phyloP scores from a whole-genome alignment of 768 basidiomycete species.

The Polyporus arcularius region DNA sequence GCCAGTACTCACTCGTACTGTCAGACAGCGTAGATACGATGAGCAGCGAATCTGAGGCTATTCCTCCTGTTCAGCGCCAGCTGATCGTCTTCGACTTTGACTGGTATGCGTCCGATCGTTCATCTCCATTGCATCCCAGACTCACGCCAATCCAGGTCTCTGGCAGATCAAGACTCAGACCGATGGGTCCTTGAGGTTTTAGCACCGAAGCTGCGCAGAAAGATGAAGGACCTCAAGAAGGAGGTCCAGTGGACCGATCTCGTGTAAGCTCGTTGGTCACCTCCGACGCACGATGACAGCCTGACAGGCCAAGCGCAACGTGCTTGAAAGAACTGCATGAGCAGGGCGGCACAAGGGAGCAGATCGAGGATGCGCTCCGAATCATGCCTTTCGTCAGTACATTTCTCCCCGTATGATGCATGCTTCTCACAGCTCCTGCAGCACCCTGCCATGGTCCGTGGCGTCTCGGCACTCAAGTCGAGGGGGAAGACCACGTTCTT shows the following conservation, averaged over 20 bases:
- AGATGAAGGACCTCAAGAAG: constrained; percentile 68
- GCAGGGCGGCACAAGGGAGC: constrained; percentile 64
- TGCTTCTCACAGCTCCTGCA: constrained; percentile 32
- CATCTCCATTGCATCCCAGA: background rate
- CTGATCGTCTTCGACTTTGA: constrained; percentile 97
- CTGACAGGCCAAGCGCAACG: constrained; percentile 49
- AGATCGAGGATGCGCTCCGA: constrained; percentile 78
- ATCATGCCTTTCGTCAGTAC: constrained; percentile 83
- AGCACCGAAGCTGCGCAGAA: constrained; percentile 78
- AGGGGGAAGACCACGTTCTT: constrained; percentile 75
- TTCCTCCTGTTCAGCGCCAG: constrained; percentile 45
- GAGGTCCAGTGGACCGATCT: constrained; percentile 91
- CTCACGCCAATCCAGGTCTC: constrained; percentile 56
- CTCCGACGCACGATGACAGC: constrained; percentile 1
- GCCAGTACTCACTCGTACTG: too few species aligned
- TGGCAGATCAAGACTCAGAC: constrained; percentile 96
- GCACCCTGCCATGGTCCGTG: constrained; percentile 97
- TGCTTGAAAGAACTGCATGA: constrained; percentile 71
- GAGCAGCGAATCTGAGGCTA: constrained; percentile 14
- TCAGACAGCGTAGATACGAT: too few species aligned
- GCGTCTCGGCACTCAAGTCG: constrained; percentile 74
- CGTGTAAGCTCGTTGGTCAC: constrained; percentile 55
- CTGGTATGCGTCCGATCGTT: constrained; percentile 54
- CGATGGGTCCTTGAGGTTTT: constrained; percentile 91
- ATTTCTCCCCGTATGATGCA: background rate